Evolutionary conservation across 768 basidiomycete genomes (phyloP).

Genomic region (Phlebiopsis gigantea): DNA sequence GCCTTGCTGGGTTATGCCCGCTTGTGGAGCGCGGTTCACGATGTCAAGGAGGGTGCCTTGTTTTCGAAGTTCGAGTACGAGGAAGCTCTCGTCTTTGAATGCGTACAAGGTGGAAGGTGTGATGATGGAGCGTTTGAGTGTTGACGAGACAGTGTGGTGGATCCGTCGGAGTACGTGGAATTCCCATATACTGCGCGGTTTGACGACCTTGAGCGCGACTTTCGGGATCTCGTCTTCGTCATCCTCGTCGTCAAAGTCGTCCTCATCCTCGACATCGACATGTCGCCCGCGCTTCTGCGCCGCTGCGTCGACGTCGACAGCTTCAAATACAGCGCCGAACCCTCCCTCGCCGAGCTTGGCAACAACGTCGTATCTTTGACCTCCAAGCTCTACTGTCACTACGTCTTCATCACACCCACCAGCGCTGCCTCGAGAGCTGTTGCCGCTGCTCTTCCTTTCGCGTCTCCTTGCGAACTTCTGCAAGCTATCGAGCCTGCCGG

Average conservation of each 20-base stretch:
- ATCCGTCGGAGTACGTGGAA: constrained; percentile 79
- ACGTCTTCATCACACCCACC: constrained; percentile 30
- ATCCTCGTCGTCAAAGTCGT: constrained; percentile 39
- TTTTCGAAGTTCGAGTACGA: constrained; percentile 81
- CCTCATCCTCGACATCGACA: constrained; percentile 34
- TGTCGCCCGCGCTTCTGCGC: constrained; percentile 37
- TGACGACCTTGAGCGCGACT: constrained; percentile 89
- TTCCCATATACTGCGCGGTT: constrained; percentile 89
- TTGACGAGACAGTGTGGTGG: constrained; percentile 57
- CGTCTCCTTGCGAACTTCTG: constrained; percentile 63
- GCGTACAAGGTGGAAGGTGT: constrained; percentile 75
- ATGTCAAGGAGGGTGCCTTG: constrained; percentile 92
- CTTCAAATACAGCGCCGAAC: constrained; percentile 93
- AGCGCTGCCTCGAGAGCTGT: constrained; percentile 26
- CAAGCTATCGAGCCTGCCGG: constrained; percentile 58
- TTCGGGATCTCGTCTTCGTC: constrained; percentile 46
- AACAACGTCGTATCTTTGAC: constrained; percentile 59
- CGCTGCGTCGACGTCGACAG: constrained; percentile 39
- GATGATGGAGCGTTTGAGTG: constrained; percentile 65
- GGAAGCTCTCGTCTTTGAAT: constrained; percentile 84
- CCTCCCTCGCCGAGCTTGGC: constrained; percentile 97
- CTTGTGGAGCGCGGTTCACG: constrained; percentile 75
- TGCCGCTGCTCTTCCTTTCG: constrained; percentile 27
- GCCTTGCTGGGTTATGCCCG: constrained; percentile 75
- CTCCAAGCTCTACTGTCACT: constrained; percentile 58